A percentile compares a stretch with the other conserved stretches of the same genome.
phyloP scores from a whole-genome alignment of 192 early-diverging fungal species.

The Coemansia sp. region DNA sequence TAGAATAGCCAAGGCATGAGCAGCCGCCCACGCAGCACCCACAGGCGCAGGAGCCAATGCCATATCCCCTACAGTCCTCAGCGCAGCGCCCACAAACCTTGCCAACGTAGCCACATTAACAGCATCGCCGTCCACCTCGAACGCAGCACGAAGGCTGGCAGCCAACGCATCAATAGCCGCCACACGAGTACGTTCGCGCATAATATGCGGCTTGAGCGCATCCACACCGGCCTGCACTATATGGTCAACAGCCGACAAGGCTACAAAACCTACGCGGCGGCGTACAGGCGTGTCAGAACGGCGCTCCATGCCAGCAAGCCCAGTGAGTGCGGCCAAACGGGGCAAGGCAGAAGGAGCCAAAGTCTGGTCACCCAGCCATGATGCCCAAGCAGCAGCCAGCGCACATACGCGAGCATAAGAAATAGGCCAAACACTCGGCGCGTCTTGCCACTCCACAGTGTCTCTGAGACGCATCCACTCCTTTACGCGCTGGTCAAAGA shows the following conservation, averaged over 20 bases:
- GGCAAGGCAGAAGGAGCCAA: conserved; percentile 8
- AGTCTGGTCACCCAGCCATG: conserved; percentile 47
- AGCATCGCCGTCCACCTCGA: conserved; percentile 8
- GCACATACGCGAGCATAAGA: conserved; percentile 42
- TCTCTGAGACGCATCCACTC: conserved; percentile 9
- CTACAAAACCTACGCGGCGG: conserved; percentile 41
- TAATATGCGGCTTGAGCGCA: conserved; percentile 26
- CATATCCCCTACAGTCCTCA: conserved; percentile 13
- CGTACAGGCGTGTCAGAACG: background rate
- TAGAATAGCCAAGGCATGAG: conserved; percentile 29
- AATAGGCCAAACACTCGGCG: conserved; percentile 37
- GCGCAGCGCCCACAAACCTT: conserved; percentile 34
- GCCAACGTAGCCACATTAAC: conserved; percentile 47
- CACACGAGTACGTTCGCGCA: conserved; percentile 19
- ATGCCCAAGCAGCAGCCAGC: conserved; percentile 37
- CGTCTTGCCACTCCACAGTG: background rate
- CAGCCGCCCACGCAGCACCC: conserved; percentile 37
- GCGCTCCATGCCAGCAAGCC: conserved; percentile 29
- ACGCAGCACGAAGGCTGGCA: conserved; percentile 29
- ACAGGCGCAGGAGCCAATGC: conserved; percentile 33
- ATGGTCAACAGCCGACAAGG: conserved; percentile 51
- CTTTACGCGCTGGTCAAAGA: conserved; percentile 24
- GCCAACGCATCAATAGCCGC: conserved; percentile 20
- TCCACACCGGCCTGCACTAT: conserved; percentile 50
- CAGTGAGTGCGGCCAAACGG: conserved; percentile 23